These are phyloP conservation scores for Vigna trinervia DNA, from an alignment of 306 rosid genomes.

Conservation along the genomic window DNA sequence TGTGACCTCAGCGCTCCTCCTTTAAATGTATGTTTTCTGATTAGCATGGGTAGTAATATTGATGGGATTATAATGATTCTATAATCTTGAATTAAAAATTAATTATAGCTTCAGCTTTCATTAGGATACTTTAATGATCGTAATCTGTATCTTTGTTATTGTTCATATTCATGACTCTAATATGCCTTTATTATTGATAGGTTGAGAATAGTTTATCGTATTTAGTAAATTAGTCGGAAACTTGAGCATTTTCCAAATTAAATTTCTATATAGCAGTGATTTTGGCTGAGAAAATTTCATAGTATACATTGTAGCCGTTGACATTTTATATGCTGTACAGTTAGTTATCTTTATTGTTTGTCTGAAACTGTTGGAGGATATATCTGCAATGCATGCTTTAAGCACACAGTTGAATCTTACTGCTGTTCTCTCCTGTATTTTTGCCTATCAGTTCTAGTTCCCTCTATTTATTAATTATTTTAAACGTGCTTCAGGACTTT, in stretches of 20 bases:
- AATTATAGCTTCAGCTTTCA: slow-evolving; percentile 4
- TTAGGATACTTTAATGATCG: slow-evolving; percentile 5
- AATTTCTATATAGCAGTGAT: neutral
- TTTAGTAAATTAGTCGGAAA: slow-evolving; percentile 23
- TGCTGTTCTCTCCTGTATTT: slow-evolving; percentile 19
- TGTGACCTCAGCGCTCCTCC: slow-evolving; percentile 45
- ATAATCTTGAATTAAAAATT: slow-evolving; percentile 3
- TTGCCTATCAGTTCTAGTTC: slow-evolving; percentile 4
- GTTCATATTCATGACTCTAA: slow-evolving; percentile 13
- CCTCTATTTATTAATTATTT: slow-evolving; percentile 34
- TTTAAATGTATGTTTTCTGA: slow-evolving; percentile 19
- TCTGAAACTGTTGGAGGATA: slow-evolving; percentile 2
- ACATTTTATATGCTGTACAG: neutral
- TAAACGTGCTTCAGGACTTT: slow-evolving; percentile 76
- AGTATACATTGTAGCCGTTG: neutral
- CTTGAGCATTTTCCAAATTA: neutral
- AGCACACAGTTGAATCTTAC: slow-evolving; percentile 15
- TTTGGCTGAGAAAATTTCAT: slow-evolving; percentile 12
- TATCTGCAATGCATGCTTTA: slow-evolving; percentile 19
- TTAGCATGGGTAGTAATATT: slow-evolving; percentile 13
- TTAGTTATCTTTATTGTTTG: slow-evolving; percentile 24
- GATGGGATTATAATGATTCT: slow-evolving; percentile 27
- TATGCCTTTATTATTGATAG: neutral
- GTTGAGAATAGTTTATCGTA: neutral
- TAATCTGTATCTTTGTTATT: slow-evolving; percentile 8